Evolutionary conservation across 2,329 filamentous ascomycete species (phyloP).

Genomic region (Diaporthe caulivora): DNA sequence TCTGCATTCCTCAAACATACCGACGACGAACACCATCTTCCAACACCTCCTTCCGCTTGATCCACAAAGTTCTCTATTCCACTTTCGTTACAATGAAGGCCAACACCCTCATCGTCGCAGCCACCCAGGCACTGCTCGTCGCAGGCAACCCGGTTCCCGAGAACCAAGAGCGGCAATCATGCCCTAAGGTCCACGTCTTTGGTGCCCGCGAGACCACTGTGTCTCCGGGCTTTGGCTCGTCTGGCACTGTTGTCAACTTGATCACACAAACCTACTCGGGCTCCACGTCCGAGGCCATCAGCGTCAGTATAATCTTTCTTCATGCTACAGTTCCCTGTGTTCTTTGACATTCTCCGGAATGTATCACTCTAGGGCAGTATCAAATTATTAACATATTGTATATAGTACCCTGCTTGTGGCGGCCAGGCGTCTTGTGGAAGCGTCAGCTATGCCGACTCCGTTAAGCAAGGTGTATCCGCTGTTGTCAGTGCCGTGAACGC

Average conservation of each 20-base stretch:
- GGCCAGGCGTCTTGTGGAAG: slow-evolving; percentile 68
- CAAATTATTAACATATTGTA: too few relatives aligned
- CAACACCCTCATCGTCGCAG: slow-evolving; percentile 33
- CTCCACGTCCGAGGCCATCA: slow-evolving; percentile 59
- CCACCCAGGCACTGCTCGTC: slow-evolving; percentile 39
- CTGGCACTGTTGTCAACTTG: slow-evolving; percentile 58
- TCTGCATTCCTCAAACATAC: slow-evolving; percentile 2
- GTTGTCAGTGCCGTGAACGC: slow-evolving; percentile 68
- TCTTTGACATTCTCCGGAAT: too few relatives aligned
- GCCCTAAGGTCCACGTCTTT: slow-evolving; percentile 62
- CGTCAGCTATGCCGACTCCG: slow-evolving; percentile 67
- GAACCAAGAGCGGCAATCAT: slow-evolving; percentile 50
- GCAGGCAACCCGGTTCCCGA: slow-evolving; percentile 39
- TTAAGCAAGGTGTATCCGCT: slow-evolving; percentile 64
- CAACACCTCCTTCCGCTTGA: not conserved
- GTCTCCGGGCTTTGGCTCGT: slow-evolving; percentile 58
- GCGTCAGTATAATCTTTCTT: not conserved
- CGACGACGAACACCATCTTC: not conserved
- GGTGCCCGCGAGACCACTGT: slow-evolving; percentile 64
- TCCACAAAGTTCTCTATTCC: not conserved
- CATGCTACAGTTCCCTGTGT: too few relatives aligned
- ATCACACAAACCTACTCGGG: slow-evolving; percentile 59
- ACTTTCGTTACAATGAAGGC: slow-evolving; percentile 38
- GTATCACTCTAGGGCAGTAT: too few relatives aligned
- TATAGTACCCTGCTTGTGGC: slow-evolving; percentile 67